Base-by-base conservation (phyloP, 2,329 filamentous ascomycete species). In the Rutstroemia sp. region DNA sequence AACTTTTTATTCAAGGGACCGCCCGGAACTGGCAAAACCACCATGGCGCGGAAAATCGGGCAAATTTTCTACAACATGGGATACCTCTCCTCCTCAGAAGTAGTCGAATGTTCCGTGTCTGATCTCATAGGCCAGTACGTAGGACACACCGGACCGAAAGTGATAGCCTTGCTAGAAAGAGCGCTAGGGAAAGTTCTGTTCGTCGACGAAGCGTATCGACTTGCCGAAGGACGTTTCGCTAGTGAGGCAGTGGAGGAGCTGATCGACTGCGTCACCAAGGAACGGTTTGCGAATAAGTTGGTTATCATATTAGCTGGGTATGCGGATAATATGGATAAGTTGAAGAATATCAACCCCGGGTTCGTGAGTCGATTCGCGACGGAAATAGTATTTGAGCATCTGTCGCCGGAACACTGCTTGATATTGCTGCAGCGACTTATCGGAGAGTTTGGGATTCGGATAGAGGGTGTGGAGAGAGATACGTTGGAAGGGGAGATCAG, bases 61-160 rank as follows among this genome's bases (percentile, higher is more conserved):
- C 80, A 88, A 59, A 74, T 92, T 0, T 92, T 82, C 65, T 91
- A 88, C 64, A 83, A 91, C 62, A 81, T 90, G 76, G 86, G 86
- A 0, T 80, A 91, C 37, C 71, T 92, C 0, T 71, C 79, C 0
- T 74, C 73, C 0, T 76, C 75, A 0, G 78, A 84, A 25, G 83
- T 90, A 0, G 67, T 83, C 0, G 84, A 89, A 54, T 80, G 76
- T 47, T 90, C 87, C 0, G 83, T 84, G 0, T 81, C 82, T 0
- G 86, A 91, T 34, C 67, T 92, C 0, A 75, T 92, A 0, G 87
- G 82, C 0, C 73, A 86, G 58, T 91, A 82, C 58, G 63, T 88
- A 0, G 87, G 87, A 0, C 84, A 89, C 0, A 89, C 86, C 0
- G 84, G 83, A 0, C 85, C 84, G 0, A 88, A 88, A 59, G 82